Evolutionary conservation across 192 early-diverging fungal genomes (phyloP), one percentile per base, ranked within the genome.

Genomic region (Thoreauomyces humboldtii): DNA sequence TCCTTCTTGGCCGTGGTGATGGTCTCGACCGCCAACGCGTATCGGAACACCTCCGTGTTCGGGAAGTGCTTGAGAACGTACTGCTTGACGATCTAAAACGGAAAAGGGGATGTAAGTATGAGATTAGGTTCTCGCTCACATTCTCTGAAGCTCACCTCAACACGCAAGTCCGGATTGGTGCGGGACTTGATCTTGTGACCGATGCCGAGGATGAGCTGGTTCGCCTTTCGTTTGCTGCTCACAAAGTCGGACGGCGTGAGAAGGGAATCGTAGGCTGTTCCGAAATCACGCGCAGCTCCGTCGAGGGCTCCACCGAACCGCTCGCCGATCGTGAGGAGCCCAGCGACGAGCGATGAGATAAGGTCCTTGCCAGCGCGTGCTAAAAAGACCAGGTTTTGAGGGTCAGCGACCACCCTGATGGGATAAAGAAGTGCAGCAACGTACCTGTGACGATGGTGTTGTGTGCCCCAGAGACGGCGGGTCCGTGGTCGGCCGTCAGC

Each of bases 151-250:
- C n/a, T n/a, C n/a, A n/a, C n/a, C n/a, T 88, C 81, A 4, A 98
- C 96, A 43, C 96, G 94, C 74, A 98, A 77, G 72, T 98, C 96
- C 2, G 96, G 96, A 86, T 98, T 98, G 61, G 92, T 96, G 61
- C 96, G 86, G 36, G 92, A 95, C 82, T 98, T 98, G 87, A 98
- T 94, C 86, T 96, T 96, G 91, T 98, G 96, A 21, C 96, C 96
- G 61, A 98, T 98, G 63, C 96, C 96, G 57, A 93, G 81, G 75
- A 98, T 98, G 64, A 98, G 83, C 83, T 96, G 93, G 89, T 96
- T 92, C 69, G 88, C 86, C 79, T 92, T 92, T 54, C 96, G 88
- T 91, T 93, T 95, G 47, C 89, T 88, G 70, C 87, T 83, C 22
- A 98, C 96, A 73, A 94, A 98, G 75, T 96, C 94, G 53, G 89